A percentile compares a stretch with the other conserved stretches of the same genome.
Conservation (phyloP, 495 filamentous ascomycete species). For the Bacidia gigantensis region DNA sequence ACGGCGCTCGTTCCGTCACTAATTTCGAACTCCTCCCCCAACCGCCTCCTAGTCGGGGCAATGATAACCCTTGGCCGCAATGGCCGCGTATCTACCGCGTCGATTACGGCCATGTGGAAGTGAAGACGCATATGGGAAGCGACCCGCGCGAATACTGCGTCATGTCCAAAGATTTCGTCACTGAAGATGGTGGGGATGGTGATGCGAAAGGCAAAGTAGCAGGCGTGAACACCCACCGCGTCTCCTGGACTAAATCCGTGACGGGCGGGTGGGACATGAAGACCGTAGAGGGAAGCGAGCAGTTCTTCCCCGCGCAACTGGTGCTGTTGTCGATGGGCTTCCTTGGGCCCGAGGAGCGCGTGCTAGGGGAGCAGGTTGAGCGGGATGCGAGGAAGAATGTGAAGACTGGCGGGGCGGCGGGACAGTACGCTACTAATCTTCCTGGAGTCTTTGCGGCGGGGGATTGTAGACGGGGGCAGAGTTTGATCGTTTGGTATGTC, state of each 20-base stretch:
- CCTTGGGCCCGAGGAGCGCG: conserved; percentile 84
- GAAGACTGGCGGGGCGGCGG: conserved; percentile 64
- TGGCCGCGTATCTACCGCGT: conserved; percentile 98
- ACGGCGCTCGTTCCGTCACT: conserved; percentile 89
- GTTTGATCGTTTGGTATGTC: conserved; percentile 91
- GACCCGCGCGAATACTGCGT: conserved; percentile 98
- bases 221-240: conserved; percentile 94
- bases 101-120: conserved; percentile 94
- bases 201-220: conserved; percentile 42
- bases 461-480: conserved; percentile 93
- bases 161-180: conserved; percentile 96
- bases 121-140: conserved; percentile 93
- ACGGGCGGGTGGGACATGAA: conserved; percentile 99
- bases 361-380: conserved; percentile 77
- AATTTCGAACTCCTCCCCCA: conserved; percentile 98
- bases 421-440: conserved; percentile 79
- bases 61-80: conserved; percentile 98
- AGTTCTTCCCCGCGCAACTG: conserved; percentile 95
- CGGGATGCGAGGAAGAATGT: conserved; percentile 93
- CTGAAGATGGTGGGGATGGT: conserved; percentile 63
- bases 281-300: conserved; percentile 83
- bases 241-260: conserved; percentile 88
- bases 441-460: conserved; percentile 89
- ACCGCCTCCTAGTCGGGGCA: conserved; percentile 82
- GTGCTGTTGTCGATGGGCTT: conserved; percentile 98